Conservation (phyloP, 192 early-diverging fungal species). For the Backusella circina region DNA sequence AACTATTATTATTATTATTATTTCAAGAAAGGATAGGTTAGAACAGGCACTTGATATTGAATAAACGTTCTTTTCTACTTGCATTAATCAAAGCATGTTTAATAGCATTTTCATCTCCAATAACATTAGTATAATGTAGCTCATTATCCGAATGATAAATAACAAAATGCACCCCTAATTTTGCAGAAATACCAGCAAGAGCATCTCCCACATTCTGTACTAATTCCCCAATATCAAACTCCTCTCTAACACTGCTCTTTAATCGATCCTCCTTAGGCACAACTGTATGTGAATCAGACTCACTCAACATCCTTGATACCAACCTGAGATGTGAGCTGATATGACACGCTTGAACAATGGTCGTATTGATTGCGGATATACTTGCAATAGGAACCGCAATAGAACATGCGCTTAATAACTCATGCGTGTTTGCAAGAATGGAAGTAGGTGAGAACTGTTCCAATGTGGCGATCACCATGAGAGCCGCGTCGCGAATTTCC, state of each 20-base stretch:
- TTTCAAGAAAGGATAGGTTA: too few species aligned
- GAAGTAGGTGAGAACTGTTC: slow-evolving; percentile 47
- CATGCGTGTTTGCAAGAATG: slow-evolving; percentile 40
- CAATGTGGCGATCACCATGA: slow-evolving; percentile 41
- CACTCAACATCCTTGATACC: slow-evolving; percentile 33
- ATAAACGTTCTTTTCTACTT: too few species aligned
- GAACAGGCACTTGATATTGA: too few species aligned
- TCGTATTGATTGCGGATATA: slow-evolving; percentile 46
- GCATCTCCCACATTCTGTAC: slow-evolving; percentile 55
- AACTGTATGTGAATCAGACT: not conserved
- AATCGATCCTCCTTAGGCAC: not conserved
- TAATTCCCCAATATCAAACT: slow-evolving; percentile 55
- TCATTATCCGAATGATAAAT: slow-evolving; percentile 50
- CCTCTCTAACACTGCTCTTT: slow-evolving; percentile 4
- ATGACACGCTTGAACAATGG: slow-evolving; percentile 45
- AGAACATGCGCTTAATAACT: slow-evolving; percentile 51
- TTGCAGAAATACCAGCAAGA: slow-evolving; percentile 44
- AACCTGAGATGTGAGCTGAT: slow-evolving; percentile 41
- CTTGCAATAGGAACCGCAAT: slow-evolving; percentile 52
- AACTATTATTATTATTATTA: slow-evolving; percentile 31
- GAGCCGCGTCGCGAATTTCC: slow-evolving; percentile 41
- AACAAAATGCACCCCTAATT: slow-evolving; percentile 46
- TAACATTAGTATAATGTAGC: slow-evolving; percentile 41
- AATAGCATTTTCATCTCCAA: slow-evolving; percentile 48
- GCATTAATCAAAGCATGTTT: slow-evolving; percentile 49